Evolutionary conservation across 2,329 filamentous ascomycete genomes (phyloP).

Genomic region (Periconia digitata): DNA sequence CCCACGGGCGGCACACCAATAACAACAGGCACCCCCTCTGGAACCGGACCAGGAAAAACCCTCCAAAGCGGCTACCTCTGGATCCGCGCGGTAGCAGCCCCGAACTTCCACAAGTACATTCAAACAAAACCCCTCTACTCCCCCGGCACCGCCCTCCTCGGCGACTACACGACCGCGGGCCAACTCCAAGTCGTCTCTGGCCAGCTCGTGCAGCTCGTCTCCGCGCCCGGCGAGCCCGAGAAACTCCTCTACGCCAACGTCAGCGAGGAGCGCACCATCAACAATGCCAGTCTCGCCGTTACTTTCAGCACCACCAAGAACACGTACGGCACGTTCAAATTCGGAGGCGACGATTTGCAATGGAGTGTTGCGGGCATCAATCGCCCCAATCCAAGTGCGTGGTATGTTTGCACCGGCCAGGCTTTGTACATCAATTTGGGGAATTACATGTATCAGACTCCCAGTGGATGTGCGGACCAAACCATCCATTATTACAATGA

Average conservation of each 20-base stretch:
- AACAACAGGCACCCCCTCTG: constrained; percentile 24
- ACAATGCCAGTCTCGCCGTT: constrained; percentile 49
- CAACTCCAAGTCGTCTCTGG: constrained; percentile 60
- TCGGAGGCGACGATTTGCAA: constrained; percentile 60
- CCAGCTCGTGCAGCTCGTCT: constrained; percentile 59
- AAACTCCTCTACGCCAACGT: constrained; percentile 41
- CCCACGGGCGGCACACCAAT: constrained; percentile 16
- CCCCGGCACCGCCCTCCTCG: constrained; percentile 55
- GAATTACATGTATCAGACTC: constrained; percentile 60
- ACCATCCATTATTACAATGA: constrained; percentile 50
- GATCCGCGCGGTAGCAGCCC: constrained; percentile 59
- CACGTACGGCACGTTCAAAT: constrained; percentile 59
- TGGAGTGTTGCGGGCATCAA: constrained; percentile 54
- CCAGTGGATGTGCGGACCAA: constrained; percentile 60
- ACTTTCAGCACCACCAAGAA: constrained; percentile 56
- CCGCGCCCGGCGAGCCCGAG: constrained; percentile 49
- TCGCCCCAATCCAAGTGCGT: constrained; percentile 59
- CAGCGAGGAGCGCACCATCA: constrained; percentile 26
- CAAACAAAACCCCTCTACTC: constrained; percentile 40
- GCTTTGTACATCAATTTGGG: constrained; percentile 61
- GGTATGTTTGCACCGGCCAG: constrained; percentile 59
- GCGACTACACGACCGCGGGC: constrained; percentile 56
- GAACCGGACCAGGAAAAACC: constrained; percentile 46
- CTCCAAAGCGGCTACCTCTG: constrained; percentile 57
- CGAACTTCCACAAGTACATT: constrained; percentile 55